Base-by-base conservation (phyloP, 2,329 filamentous ascomycete species). In the Coccinonectria pachysandricola region DNA sequence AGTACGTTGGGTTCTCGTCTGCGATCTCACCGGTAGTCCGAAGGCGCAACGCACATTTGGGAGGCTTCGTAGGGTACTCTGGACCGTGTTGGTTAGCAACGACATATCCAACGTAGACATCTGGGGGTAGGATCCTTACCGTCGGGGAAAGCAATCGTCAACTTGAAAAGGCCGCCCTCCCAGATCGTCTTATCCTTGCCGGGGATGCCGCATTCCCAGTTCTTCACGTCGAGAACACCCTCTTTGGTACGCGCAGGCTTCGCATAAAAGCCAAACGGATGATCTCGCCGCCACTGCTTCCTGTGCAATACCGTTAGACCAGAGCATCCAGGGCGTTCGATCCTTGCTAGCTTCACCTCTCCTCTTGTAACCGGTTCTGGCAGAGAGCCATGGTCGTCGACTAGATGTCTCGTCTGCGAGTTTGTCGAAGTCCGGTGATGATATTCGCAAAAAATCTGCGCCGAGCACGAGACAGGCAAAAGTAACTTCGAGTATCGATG, bases 41-140 rank as follows among this genome's bases (percentile, higher is more conserved):
- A n/a, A n/a, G n/a, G n/a, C n/a, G n/a, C n/a, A n/a, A n/a, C 79
- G 57, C 74, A 94, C 91, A 98, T 62, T 98, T 98, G 2, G 91
- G 91, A 16, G 91, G 91, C 59, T 98, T 98, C 26, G 92, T 98
- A 10, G 91, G 91, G 56, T 98, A 98, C 50, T 98, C 91, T 94
- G 47, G 11, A n/a, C n/a, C n/a, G n/a, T n/a, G n/a, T n/a, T n/a
- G n/a, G n/a, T n/a, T n/a, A n/a, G n/a, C n/a, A n/a, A n/a, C n/a
- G n/a, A n/a, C n/a, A n/a, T n/a, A n/a, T n/a, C n/a, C n/a, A n/a
- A n/a, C n/a, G n/a, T n/a, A n/a, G n/a, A n/a, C n/a, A n/a, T n/a
- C n/a, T n/a, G n/a, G n/a, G n/a, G n/a, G n/a, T n/a, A n/a, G n/a
- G n/a, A n/a, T n/a, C 7, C 75, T 56, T 59, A 91, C 86, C 87